These are phyloP conservation scores for Conticribra guillardii DNA, from an alignment of 108 stramenopile species.

Conservation along the genomic window DNA sequence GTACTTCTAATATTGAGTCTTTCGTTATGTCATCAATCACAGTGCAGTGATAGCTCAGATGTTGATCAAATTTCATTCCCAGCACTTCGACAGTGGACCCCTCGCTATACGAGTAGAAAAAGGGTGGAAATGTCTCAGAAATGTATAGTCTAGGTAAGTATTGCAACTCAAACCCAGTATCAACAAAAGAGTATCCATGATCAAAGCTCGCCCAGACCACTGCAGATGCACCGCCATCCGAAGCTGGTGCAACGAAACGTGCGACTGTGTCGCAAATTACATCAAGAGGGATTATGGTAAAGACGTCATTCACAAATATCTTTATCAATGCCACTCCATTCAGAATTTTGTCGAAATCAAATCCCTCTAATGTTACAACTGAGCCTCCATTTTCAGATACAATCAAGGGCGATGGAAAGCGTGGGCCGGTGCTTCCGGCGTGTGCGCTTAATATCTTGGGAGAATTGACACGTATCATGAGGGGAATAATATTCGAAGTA, in stretches of 20 bases:
- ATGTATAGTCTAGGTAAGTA: neutral
- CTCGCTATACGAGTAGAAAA: neutral
- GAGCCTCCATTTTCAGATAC: neutral
- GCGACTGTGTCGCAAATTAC: neutral
- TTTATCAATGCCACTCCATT: neutral
- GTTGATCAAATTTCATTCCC: neutral
- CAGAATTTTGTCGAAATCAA: no score
- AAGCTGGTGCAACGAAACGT: neutral
- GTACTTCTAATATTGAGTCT: no score
- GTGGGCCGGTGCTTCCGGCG: no score
- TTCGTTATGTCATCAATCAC: neutral
- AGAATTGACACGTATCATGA: neutral
- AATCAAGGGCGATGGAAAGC: no score
- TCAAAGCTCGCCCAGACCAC: neutral
- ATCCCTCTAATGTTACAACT: neutral
- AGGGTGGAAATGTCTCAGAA: no score
- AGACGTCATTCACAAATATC: neutral
- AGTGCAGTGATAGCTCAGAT: neutral
- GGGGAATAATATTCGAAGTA: neutral
- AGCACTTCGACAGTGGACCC: neutral
- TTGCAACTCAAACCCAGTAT: neutral
- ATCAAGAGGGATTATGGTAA: neutral
- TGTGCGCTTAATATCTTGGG: neutral
- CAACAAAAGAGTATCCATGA: neutral
- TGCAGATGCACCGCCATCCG: neutral